phyloP scores from a whole-genome alignment of 163 green algal species.

The Botryococcus braunii region DNA sequence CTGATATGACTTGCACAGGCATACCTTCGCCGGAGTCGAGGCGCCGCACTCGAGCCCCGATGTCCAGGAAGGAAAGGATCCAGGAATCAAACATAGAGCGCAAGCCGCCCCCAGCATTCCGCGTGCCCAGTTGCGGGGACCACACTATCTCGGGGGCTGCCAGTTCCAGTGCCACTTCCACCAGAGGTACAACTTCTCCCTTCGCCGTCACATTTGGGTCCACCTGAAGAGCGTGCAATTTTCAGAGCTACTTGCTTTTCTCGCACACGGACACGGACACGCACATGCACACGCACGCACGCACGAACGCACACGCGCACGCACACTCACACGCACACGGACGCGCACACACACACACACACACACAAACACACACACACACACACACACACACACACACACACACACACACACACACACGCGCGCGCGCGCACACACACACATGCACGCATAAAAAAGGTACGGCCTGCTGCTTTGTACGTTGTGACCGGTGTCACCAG shows the following conservation, averaged over 20 bases:
- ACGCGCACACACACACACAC: too few relatives aligned
- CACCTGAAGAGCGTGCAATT: slow-evolving; percentile 28
- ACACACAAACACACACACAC: too few relatives aligned
- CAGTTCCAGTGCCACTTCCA: slow-evolving; percentile 80
- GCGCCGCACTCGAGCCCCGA: slow-evolving; percentile 54
- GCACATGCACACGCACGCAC: background rate
- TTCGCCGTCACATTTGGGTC: slow-evolving; percentile 50
- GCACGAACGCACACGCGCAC: too few relatives aligned
- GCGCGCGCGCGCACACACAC: too few relatives aligned
- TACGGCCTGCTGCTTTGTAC: too few relatives aligned
- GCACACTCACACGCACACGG: too few relatives aligned
- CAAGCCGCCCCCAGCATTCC: too few relatives aligned
- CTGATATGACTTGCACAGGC: too few relatives aligned
- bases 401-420: too few relatives aligned
- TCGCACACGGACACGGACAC: background rate
- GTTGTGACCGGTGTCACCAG: too few relatives aligned
- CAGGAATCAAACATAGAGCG: slow-evolving; percentile 68
- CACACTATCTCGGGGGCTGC: slow-evolving; percentile 66
- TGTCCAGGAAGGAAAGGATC: slow-evolving; percentile 65
- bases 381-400: too few relatives aligned
- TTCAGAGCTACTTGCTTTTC: background rate
- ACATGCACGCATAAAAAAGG: too few relatives aligned
- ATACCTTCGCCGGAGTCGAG: slow-evolving; percentile 59
- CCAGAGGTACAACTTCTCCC: slow-evolving; percentile 48
- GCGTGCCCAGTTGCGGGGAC: slow-evolving; percentile 64